These are phyloP conservation scores for Aspergillus arachidicola DNA, from an alignment of 2,329 filamentous ascomycete genomes.

Conservation along the genomic window DNA sequence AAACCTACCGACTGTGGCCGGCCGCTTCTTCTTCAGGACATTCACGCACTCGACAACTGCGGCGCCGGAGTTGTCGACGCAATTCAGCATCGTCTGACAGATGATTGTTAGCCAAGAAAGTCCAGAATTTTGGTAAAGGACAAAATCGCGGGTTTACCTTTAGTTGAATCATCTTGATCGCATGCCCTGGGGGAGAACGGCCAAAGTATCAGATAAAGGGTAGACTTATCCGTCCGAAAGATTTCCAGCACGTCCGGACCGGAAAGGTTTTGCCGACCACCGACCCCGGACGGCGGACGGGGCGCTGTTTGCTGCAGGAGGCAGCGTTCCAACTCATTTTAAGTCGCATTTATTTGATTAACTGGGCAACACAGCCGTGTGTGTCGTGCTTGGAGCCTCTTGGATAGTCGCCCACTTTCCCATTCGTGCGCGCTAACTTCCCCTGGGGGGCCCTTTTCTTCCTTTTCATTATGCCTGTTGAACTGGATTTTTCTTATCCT, in stretches of 20 bases:
- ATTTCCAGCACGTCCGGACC: conserved; percentile 21
- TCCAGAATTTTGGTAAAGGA: neutral
- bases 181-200: conserved; percentile 28
- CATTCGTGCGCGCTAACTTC: conserved; percentile 17
- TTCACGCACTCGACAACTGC: conserved; percentile 95
- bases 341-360: conserved; percentile 10
- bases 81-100: conserved; percentile 87
- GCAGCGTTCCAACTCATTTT: neutral
- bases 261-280: conserved; percentile 30
- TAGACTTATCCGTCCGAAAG: conserved; percentile 17
- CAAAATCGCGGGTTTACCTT: conserved; percentile 55
- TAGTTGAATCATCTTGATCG: conserved; percentile 82
- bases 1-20: conserved; percentile 78
- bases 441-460: conserved; percentile 8
- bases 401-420: conserved; percentile 5
- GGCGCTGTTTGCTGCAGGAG: neutral
- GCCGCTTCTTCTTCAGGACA: conserved; percentile 84
- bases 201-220: neutral
- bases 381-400: conserved; percentile 3
- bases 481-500: neutral
- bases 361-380: conserved; percentile 15
- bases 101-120: conserved; percentile 12
- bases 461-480: conserved; percentile 6
- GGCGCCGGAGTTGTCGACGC: conserved; percentile 99
- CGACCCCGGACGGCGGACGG: conserved; percentile 21